Evolutionary conservation across 805 yeast genomes (phyloP).

Genomic region (Candida pini): DNA sequence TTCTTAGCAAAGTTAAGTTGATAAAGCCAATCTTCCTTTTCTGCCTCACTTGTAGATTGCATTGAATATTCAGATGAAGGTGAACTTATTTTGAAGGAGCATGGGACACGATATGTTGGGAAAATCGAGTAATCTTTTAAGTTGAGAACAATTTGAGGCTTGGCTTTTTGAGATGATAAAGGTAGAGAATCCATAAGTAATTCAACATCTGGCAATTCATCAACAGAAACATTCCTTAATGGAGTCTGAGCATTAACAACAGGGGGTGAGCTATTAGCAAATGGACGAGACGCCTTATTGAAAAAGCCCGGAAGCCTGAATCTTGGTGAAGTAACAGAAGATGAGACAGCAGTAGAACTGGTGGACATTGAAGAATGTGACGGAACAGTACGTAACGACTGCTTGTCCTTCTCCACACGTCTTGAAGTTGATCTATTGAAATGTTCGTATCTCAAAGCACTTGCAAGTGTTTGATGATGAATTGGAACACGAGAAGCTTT

Average conservation of each 20-base stretch:
- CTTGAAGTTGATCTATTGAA: background rate
- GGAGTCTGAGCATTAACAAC: conserved; percentile 11
- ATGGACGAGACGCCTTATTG: conserved; percentile 50
- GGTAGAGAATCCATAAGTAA: conserved; percentile 31
- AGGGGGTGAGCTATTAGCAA: conserved; percentile 44
- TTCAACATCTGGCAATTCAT: conserved; percentile 55
- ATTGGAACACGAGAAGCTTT: background rate
- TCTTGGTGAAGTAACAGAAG: conserved; percentile 10
- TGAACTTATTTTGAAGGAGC: conserved; percentile 42
- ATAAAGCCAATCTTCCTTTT: conserved; percentile 70
- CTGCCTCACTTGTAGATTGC: conserved; percentile 59
- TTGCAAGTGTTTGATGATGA: conserved; percentile 1
- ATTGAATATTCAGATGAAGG: conserved; percentile 43
- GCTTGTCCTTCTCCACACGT: conserved; percentile 1
- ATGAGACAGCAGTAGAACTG: background rate
- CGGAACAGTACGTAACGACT: conserved; percentile 3
- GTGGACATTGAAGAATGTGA: conserved; percentile 6
- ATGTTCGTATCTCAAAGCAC: conserved; percentile 2
- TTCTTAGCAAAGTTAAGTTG: conserved; percentile 41
- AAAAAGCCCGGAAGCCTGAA: conserved; percentile 27
- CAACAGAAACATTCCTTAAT: conserved; percentile 35
- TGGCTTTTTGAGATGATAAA: conserved; percentile 24
- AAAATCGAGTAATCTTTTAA: conserved; percentile 42
- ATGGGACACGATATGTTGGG: conserved; percentile 46
- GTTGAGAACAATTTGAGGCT: conserved; percentile 44